These are phyloP conservation scores for Tolypocladium guangdongense DNA, from an alignment of 2,329 filamentous ascomycete species.

Conservation along the genomic window DNA sequence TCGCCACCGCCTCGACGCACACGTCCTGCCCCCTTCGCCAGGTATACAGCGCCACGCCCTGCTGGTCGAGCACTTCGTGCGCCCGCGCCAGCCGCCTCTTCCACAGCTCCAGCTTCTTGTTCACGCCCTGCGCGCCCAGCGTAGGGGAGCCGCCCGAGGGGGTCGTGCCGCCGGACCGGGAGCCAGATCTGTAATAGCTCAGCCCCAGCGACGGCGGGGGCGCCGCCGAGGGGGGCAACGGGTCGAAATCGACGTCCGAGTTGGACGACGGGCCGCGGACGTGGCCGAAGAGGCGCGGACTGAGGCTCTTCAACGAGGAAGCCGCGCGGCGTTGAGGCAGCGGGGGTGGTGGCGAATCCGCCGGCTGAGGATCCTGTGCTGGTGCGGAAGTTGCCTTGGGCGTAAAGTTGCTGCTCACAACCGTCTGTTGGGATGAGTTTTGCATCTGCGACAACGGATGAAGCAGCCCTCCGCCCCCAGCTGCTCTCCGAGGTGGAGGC, in stretches of 20 bases:
- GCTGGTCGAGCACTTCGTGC: slow-evolving; percentile 47
- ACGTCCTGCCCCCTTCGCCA: slow-evolving; percentile 68
- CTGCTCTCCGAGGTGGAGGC: slow-evolving; percentile 23
- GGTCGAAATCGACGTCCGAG: slow-evolving; percentile 30
- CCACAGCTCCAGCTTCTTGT: slow-evolving; percentile 67
- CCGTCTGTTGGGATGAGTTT: slow-evolving; percentile 24
- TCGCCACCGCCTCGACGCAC: slow-evolving; percentile 49
- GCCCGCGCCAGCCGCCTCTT: slow-evolving; percentile 54
- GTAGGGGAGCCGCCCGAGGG: slow-evolving; percentile 22
- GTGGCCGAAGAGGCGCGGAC: slow-evolving; percentile 18
- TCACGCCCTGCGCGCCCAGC: slow-evolving; percentile 27
- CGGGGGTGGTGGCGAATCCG: slow-evolving; percentile 30
- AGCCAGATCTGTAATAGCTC: slow-evolving; percentile 14
- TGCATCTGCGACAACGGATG: slow-evolving; percentile 31
- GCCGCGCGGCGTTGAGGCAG: slow-evolving; percentile 35
- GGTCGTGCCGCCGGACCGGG: slow-evolving; percentile 19
- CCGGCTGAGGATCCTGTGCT: background rate
- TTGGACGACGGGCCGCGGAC: slow-evolving; percentile 23
- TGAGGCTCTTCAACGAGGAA: slow-evolving; percentile 20
- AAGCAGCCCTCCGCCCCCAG: slow-evolving; percentile 11
- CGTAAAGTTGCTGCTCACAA: slow-evolving; percentile 9
- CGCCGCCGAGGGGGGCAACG: slow-evolving; percentile 22
- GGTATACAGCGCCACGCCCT: slow-evolving; percentile 58
- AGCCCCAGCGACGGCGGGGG: slow-evolving; percentile 8
- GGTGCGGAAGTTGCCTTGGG: slow-evolving; percentile 1